These are phyloP conservation scores for Globisporangium rhizosaccharum DNA, from an alignment of 352 stramenopile genomes.

Conservation along the genomic window DNA sequence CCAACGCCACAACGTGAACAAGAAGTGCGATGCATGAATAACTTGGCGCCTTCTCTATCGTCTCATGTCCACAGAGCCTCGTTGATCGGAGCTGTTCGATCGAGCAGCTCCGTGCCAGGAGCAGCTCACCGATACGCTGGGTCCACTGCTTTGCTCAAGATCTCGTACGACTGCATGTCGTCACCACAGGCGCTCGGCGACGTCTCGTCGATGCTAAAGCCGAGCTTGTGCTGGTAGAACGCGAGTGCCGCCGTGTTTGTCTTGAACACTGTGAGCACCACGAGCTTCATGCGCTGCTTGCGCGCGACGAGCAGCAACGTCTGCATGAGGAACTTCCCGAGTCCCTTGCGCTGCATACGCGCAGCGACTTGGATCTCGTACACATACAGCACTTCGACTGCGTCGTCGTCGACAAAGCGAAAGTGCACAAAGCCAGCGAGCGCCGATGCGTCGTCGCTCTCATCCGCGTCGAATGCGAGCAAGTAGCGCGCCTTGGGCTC, in stretches of 20 bases:
- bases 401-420: conserved; percentile 91
- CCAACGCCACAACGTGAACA: background rate
- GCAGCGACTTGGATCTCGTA: conserved; percentile 91
- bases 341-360: conserved; percentile 53
- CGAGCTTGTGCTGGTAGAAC: conserved; percentile 88
- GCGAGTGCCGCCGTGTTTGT: conserved; percentile 74
- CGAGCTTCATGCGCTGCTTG: conserved; percentile 79
- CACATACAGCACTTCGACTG: conserved; percentile 88
- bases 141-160: conserved; percentile 67
- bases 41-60: too few relatives aligned
- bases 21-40: background rate
- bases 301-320: conserved; percentile 80
- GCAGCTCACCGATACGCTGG: conserved; percentile 3
- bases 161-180: conserved; percentile 74
- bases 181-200: conserved; percentile 83
- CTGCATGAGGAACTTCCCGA: conserved; percentile 91
- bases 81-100: too few relatives aligned
- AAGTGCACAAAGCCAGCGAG: conserved; percentile 89
- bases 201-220: conserved; percentile 87
- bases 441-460: background rate
- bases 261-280: conserved; percentile 95
- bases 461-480: conserved; percentile 27
- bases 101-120: background rate
- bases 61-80: too few relatives aligned
- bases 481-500: conserved; percentile 87